Base-by-base conservation (phyloP, 805 yeast species). In the Debaryomyces castellii region DNA sequence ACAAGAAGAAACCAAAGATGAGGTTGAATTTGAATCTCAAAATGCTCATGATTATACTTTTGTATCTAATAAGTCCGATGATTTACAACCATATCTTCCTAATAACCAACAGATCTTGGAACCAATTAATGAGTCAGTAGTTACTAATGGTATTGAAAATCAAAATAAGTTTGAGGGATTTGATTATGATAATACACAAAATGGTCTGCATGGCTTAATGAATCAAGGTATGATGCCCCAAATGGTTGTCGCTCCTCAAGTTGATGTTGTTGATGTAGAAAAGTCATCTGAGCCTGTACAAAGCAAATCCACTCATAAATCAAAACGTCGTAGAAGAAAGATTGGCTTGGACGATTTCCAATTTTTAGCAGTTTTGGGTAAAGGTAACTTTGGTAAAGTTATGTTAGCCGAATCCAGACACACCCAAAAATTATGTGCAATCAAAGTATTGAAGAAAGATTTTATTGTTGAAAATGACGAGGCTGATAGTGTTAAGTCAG, bases 321-420 rank as follows among this genome's bases (percentile, higher is more conserved):
- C 58, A 14, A 66, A 56, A 47, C 64, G 63, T 43, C 70, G 69
- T 55, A 82, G 89, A 54, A 81, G 86, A 58, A 85, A 83, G 64
- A 82, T 91, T 45, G 97, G 99, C 0, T 76, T 94, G 46, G 98
- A 94, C 64, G 98, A 94, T 67, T 94, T 94, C 76, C 86, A 89
- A 55, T 87, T 94, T 60, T 69, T 94, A 54, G 96, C 97, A 8
- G 99, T 94, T 8, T 77, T 94, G 47, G 99, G 99, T 57, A 94
- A 91, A 64, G 99, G 99, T 70, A 94, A 94, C 65, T 94, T 94
- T 64, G 99, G 99, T 68, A 94, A 94, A 63, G 99, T 94, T 46
- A 89, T 94, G 91, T 78, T 94, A 54, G 98, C 97, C 1, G 96
- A 92, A 68, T 87, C 96, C 12, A 84, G 92, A 61, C 86, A 84